Conservation (phyloP, 1,139 yeast genomes). For the Debaryomyces subglobosus region DNA sequence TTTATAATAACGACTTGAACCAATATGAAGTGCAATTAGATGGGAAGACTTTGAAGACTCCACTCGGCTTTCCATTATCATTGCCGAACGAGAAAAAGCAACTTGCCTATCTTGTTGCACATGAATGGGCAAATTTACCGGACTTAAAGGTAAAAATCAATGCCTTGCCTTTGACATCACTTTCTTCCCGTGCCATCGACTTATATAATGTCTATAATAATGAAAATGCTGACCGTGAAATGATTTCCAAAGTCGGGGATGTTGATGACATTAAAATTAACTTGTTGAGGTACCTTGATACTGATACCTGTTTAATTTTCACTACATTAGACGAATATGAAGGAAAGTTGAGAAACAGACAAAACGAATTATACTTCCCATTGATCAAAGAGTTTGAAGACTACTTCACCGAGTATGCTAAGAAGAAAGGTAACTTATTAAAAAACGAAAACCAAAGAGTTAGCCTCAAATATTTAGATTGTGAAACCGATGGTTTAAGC, state of each 20-base stretch:
- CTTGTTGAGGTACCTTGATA: constrained; percentile 81
- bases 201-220: constrained; percentile 38
- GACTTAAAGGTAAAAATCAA: constrained; percentile 75
- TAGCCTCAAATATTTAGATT: constrained; percentile 64
- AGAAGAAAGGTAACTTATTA: constrained; percentile 29
- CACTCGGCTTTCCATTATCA: constrained; percentile 70
- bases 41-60: constrained; percentile 78
- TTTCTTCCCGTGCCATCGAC: constrained; percentile 86
- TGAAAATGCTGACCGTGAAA: constrained; percentile 40
- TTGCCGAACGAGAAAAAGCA: constrained; percentile 63
- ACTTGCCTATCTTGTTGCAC: constrained; percentile 74
- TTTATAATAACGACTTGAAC: constrained; percentile 27
- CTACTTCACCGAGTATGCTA: constrained; percentile 53
- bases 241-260: constrained; percentile 62
- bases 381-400: constrained; percentile 68
- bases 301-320: constrained; percentile 88
- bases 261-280: constrained; percentile 55
- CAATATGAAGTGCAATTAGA: constrained; percentile 66
- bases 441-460: constrained; percentile 28
- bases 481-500: constrained; percentile 76
- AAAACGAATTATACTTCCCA: constrained; percentile 76
- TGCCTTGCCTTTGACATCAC: constrained; percentile 82
- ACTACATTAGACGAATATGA: constrained; percentile 83
- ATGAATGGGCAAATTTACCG: constrained; percentile 86
- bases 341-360: constrained; percentile 76